These are phyloP conservation scores for Aspergillus sojae DNA, from an alignment of 2,329 filamentous ascomycete genomes.

Conservation along the genomic window DNA sequence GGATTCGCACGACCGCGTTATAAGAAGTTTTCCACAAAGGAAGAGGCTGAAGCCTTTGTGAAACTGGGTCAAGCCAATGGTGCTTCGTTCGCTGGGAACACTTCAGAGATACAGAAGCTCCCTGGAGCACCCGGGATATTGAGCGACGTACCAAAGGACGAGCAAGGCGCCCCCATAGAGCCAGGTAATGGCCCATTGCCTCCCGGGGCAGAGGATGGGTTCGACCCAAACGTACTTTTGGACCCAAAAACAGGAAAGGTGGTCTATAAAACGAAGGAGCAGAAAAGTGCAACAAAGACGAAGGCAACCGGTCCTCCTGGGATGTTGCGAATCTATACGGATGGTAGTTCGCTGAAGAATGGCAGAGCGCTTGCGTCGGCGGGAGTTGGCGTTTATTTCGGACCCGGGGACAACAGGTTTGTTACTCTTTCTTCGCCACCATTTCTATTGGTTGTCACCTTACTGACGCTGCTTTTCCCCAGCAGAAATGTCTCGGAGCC, in stretches of 20 bases:
- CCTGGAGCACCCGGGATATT: conserved; percentile 41
- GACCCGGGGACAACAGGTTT: conserved; percentile 59
- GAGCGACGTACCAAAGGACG: conserved; percentile 45
- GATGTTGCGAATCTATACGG: conserved; percentile 64
- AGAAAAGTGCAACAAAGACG: conserved; percentile 51
- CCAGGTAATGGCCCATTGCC: conserved; percentile 60
- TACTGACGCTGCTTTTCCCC: conserved; percentile 26
- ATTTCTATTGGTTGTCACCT: conserved; percentile 10
- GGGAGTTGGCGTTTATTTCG: conserved; percentile 68
- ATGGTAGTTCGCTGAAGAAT: conserved; percentile 64
- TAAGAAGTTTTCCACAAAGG: conserved; percentile 68
- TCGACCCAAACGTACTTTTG: conserved; percentile 61
- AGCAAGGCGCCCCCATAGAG: conserved; percentile 48
- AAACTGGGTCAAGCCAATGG: conserved; percentile 36
- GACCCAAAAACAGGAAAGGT: conserved; percentile 57
- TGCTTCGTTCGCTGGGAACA: conserved; percentile 27
- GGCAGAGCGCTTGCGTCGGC: conserved; percentile 58
- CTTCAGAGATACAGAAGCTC: conserved; percentile 38
- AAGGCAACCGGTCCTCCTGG: conserved; percentile 48
- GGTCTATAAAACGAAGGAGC: conserved; percentile 57
- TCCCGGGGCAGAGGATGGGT: conserved; percentile 60
- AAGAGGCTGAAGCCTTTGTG: conserved; percentile 80
- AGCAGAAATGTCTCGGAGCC: conserved; percentile 74
- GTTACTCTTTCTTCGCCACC: conserved; percentile 19
- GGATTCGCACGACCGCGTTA: conserved; percentile 70